Evolutionary conservation across 108 stramenopile genomes (phyloP), one percentile per base, ranked within the genome.

Genomic region (Cyclotella atomus): DNA sequence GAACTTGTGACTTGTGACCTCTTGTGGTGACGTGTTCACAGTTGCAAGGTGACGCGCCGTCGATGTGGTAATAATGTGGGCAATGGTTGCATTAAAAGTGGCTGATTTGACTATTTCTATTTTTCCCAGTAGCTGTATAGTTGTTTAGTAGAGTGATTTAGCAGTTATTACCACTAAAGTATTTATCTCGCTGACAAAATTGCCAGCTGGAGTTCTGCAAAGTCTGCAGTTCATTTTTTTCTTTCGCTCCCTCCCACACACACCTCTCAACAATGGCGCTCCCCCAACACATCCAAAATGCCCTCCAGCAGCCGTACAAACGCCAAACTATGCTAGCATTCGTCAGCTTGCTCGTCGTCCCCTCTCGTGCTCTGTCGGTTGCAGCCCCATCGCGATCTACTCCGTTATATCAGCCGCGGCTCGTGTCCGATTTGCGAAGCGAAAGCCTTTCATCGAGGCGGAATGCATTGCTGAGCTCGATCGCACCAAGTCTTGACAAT

Each of bases 401-500:
- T 7, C 41, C 43, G 32, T 24, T 65, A 12, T 65, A 30, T 33
- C 35, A 65, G 27, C 35, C 64, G 8, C 46, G 45, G 8, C 45
- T 47, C 28, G 0, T 47, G 0, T 35, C 1, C 46, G 64, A 46
- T 17, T 45, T 49, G 0, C 47, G 16, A 30, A 45, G 35, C 29
- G 64, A 47, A 9, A 49, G 28, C 19, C 17, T 65, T 0, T 21
- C 29, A 65, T 65, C 64, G 2, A 45, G 64, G 19, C 6, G 64
- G 46, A 65, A 65, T 30, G 45, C 45, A 46, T 35, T 68, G 52
- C 57, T 75, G 2, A 33, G 44, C 21, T 57, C 53, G 20, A 38
- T 47, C 36, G 55, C 63, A 24, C 75, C 65, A 7, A 57, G 65
- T 3, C 21, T 75, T 23, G 73, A 75, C 45, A 66, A 75, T 34